Conservation (phyloP, 495 filamentous ascomycete species). For the Coniosporium apollinis region DNA sequence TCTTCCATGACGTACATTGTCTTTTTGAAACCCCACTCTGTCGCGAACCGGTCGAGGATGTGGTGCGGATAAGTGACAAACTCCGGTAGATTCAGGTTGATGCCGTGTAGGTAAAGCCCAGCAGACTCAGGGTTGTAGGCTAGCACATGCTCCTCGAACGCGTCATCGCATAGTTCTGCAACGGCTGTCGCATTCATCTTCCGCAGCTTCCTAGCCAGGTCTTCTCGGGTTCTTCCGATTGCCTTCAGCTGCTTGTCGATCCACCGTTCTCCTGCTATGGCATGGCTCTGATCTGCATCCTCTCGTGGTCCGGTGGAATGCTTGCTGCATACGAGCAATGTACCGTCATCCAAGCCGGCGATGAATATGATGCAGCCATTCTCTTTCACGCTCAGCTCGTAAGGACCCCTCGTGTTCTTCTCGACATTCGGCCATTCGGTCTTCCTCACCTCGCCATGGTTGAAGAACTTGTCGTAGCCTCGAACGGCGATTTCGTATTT, state of each 20-base stretch:
- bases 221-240: constrained; percentile 56
- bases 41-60: constrained; percentile 74
- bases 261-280: constrained; percentile 69
- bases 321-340: constrained; percentile 88
- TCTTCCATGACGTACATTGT: constrained; percentile 65
- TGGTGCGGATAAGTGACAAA: constrained; percentile 69
- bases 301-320: constrained; percentile 72
- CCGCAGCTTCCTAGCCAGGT: constrained; percentile 60
- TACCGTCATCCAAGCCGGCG: constrained; percentile 71
- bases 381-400: constrained; percentile 92
- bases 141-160: constrained; percentile 91
- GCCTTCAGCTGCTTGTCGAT: constrained; percentile 59
- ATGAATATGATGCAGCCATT: constrained; percentile 99
- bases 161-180: constrained; percentile 91
- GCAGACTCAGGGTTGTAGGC: constrained; percentile 72
- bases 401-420: constrained; percentile 64
- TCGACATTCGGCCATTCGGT: constrained; percentile 74
- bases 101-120: constrained; percentile 86
- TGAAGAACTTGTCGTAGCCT: constrained; percentile 99
- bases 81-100: constrained; percentile 82
- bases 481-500: constrained; percentile 61
- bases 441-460: constrained; percentile 56
- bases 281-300: constrained; percentile 61
- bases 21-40: constrained; percentile 87
- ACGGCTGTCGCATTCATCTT: constrained; percentile 80